Evolutionary conservation across 192 early-diverging fungal species (phyloP), one percentile per base, ranked within the genome.

Genomic region (Nowakowskiella sp.): DNA sequence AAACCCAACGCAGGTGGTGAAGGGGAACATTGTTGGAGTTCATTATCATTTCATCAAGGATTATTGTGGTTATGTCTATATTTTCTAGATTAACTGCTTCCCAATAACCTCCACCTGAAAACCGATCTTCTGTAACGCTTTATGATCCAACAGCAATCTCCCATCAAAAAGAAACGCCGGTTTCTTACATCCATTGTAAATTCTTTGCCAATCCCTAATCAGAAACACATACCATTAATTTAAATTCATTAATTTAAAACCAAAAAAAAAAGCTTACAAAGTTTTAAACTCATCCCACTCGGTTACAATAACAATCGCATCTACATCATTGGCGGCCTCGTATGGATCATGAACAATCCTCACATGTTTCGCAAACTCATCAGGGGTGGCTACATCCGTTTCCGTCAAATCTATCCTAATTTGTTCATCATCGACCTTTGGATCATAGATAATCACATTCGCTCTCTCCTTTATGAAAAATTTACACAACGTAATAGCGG

Each of bases 91-190:
- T n/a, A n/a, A n/a, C n/a, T n/a, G 36, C 68, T 81, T 80, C 52
- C 90, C 90, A 57, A 92, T 78, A 34, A 76, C 73, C 39, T 78
- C 57, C 24, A 85, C 80, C 13, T 71, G 59, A 75, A 96, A 94
- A 9, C 92, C 92, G 54, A 94, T 85, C 25, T 75, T 52, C 45
- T 72, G 64, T 22, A 96, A 62, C 50, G 74, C 70, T 42, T 63
- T 57, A 43, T 60, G 62, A 61, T 88, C 82, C 28, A 93, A 62
- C 53, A 93, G 77, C 31, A 89, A 66, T 44, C 91, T 86, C 39
- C 92, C 92, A 51, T 96, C 92, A 74, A 95, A 92, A 43, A 92
- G 70, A 56, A 83, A 88, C 28, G 88, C 88, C 23, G 88, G 89
- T 65, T 85, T 88, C 43, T 84, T 72, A 87, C 90, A 90, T 23